Percentiles rank a stretch among this genome's conserved stretches.
Evolutionary conservation across 1,284 basidiomycete species (phyloP).

Genomic region (Ustilago vetiveriae): DNA sequence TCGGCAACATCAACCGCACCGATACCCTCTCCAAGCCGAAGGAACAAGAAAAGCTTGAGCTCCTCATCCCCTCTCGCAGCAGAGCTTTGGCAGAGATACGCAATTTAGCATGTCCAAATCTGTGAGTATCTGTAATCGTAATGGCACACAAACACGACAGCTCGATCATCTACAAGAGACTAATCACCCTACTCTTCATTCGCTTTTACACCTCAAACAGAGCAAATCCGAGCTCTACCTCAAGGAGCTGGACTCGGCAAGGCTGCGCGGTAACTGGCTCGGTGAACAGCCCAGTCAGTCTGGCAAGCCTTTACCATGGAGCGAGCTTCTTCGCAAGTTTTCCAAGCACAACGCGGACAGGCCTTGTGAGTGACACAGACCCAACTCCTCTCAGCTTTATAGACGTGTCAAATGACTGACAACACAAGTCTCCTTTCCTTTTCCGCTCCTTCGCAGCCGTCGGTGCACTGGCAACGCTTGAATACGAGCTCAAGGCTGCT

Average conservation of each 20-base stretch:
- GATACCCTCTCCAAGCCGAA: background rate
- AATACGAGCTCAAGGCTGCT: conserved; percentile 50
- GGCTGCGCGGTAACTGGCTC: conserved; percentile 59
- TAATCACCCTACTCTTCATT: background rate
- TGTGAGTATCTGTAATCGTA: conserved; percentile 8
- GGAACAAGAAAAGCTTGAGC: background rate
- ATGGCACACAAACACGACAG: too few species aligned
- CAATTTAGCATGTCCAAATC: conserved; percentile 36
- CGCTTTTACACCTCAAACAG: conserved; percentile 8
- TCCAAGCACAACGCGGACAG: conserved; percentile 65
- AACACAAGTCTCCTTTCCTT: background rate
- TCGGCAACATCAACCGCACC: too few species aligned
- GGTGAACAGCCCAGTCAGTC: conserved; percentile 37
- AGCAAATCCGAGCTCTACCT: conserved; percentile 58
- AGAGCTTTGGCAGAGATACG: background rate
- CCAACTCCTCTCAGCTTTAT: background rate
- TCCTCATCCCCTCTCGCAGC: background rate
- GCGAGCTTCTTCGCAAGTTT: conserved; percentile 67
- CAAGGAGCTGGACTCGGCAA: conserved; percentile 59
- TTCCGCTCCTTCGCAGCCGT: conserved; percentile 24
- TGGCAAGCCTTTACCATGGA: conserved; percentile 42
- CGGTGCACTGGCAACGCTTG: conserved; percentile 36
- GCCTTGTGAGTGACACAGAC: conserved; percentile 30
- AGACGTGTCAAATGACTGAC: conserved; percentile 1
- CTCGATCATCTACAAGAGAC: background rate